Base-by-base conservation (phyloP, 2,329 filamentous ascomycete species). In the Graphilbum ipis-grandicollis region DNA sequence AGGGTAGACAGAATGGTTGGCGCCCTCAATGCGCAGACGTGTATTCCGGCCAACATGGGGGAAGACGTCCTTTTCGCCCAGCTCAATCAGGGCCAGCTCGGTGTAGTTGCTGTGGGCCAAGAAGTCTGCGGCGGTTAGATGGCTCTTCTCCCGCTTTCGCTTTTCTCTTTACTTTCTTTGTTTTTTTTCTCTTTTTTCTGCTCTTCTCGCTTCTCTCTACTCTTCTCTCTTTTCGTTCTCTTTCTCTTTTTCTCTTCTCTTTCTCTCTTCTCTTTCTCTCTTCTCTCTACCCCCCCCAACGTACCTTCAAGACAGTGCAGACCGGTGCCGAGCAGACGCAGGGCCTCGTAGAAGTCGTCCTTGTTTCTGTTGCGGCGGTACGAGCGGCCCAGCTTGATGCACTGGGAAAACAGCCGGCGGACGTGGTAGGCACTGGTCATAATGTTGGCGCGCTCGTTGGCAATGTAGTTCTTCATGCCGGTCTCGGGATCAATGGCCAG, bases 401-500 rank as follows among this genome's bases (percentile, higher is more conserved):
- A 83, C 43, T 68, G 65, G 33, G 65, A 58, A 44, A 93, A 82
- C 2, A 92, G 71, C 43, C 70, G 66, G 37, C 81, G 72, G 41
- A 93, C 71, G 49, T 92, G 74, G 34, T 66, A 63, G 39, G 85
- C 79, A 34, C 83, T 93, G 32, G 80, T 93, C 58, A 80, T 81
- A 52, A 92, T 90, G 33, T 72, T 71, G 40, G 68, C 59, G 35
- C 71, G 62, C 54, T 94, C 86, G 44, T 85, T 85, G 29, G 86
- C 84, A 55, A 94, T 94, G 58, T 94, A 94, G 55, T 86, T 90
- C 62, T 96, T 96, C 59, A 93, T 65, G 47, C 79, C 80, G 6
- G 76, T 78, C 37, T 72, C 60, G 2, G 71, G 67, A 48, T 96
- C 83, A 48, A 96, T 69, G 33, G 69, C 71, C 26, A 94, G 67